Base-by-base conservation (phyloP, 768 basidiomycete species). In the Amanita phalloides region DNA sequence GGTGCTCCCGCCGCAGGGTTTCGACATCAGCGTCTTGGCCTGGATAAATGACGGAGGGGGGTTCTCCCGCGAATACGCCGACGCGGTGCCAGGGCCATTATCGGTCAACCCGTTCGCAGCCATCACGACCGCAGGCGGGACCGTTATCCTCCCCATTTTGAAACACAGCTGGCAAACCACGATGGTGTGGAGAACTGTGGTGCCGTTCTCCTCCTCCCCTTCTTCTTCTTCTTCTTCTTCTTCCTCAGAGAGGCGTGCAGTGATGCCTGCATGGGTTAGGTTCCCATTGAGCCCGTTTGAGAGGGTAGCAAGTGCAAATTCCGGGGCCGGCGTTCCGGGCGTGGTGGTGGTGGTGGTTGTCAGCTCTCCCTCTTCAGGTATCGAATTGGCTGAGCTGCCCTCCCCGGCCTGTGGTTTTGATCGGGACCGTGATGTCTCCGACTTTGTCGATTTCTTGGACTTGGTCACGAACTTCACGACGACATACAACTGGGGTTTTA, bases 61-160 rank as follows among this genome's bases (percentile, higher is more conserved):
- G 48, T 70, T 69, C 26, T 58, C 49, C 43, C 38, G 64, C 2
- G 73, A 76, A 60, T 73, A 73, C 1, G 59, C 23, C 8, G 44
- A 26, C 2, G 36, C 46, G 10, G 17, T 17, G 17, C 17, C 17
- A 17, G 17, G 17, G 17, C 32, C 51, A 58, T 56, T 48, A 1
- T 60, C 64, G 20, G 68, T 65, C 55, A 82, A 79, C 0, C 87
- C 87, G 53, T 83, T 79, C 1, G 68, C 56, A 1, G 79, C 82
- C 32, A 87, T 63, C 9, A 76, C 75, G 54, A 90, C 53, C 3
- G 72, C 71, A 10, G 87, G 87, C 1, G 86, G 86, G 49, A 87
- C 73, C 17, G 84, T 88, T 54, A 89, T 82, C 1, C 86, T 75
- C 0, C 79, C 81, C 21, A 74, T 60, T 62, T 89, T 90, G 73